Evolutionary conservation across 2,329 filamentous ascomycete genomes (phyloP).

Genomic region (Corniculantispora saksenae): DNA sequence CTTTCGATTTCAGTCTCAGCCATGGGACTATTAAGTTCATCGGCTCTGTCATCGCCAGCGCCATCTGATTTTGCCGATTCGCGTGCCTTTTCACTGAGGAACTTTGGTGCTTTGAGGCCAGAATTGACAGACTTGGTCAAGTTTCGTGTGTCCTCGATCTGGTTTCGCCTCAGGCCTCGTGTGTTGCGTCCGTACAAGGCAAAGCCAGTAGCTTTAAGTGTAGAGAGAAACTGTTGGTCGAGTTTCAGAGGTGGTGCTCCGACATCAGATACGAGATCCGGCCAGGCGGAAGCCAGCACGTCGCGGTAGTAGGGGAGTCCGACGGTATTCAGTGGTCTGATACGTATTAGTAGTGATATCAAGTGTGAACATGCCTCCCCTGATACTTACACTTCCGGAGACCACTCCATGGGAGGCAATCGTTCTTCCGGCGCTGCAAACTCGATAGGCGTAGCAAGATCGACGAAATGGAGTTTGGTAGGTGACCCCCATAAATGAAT

Average conservation of each 20-base stretch:
- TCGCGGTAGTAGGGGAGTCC: slow-evolving; percentile 96
- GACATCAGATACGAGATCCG: slow-evolving; percentile 80
- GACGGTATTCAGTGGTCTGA: slow-evolving; percentile 75
- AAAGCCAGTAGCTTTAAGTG: slow-evolving; percentile 71
- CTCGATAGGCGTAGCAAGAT: slow-evolving; percentile 75
- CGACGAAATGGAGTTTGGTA: slow-evolving; percentile 82
- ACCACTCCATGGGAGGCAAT: slow-evolving; percentile 65
- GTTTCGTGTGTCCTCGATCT: slow-evolving; percentile 75
- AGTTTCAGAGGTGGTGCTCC: slow-evolving; percentile 78
- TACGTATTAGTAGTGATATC: not conserved
- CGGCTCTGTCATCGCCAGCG: slow-evolving; percentile 44
- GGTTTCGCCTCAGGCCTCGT: slow-evolving; percentile 73
- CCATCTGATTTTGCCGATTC: slow-evolving; percentile 56
- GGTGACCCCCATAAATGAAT: slow-evolving; percentile 89
- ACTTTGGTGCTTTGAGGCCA: slow-evolving; percentile 75
- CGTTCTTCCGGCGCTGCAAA: slow-evolving; percentile 68
- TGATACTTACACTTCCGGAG: slow-evolving; percentile 62
- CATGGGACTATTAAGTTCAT: slow-evolving; percentile 65
- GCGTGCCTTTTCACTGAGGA: slow-evolving; percentile 88
- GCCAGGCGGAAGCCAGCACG: slow-evolving; percentile 83
- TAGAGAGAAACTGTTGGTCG: slow-evolving; percentile 68
- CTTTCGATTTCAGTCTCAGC: slow-evolving; percentile 71
- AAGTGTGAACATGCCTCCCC: not conserved
- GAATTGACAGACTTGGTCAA: slow-evolving; percentile 61
- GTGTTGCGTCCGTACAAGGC: slow-evolving; percentile 79